Evolutionary conservation across 192 early-diverging fungal species (phyloP).

Genomic region (Ambispora gerdemannii): DNA sequence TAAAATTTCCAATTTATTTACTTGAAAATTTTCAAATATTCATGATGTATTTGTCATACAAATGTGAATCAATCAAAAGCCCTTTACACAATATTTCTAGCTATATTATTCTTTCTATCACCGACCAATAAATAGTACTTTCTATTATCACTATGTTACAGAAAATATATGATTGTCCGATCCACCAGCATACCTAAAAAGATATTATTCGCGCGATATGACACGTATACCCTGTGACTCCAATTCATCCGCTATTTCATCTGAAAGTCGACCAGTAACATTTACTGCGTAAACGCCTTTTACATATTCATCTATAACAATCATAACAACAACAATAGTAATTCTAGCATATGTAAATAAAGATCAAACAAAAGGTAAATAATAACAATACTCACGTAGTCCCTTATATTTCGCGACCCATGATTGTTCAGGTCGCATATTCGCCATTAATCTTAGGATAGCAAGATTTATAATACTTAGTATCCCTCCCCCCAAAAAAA

Average conservation of each 20-base stretch:
- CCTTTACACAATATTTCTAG: too few species aligned
- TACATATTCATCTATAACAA: conserved; percentile 46
- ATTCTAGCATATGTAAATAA: not conserved
- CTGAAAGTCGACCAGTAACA: conserved; percentile 69
- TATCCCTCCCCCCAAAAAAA: not conserved
- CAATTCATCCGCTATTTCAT: conserved; percentile 70
- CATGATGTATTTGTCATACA: too few species aligned
- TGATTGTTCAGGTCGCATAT: conserved; percentile 69
- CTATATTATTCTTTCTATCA: too few species aligned
- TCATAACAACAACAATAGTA: not conserved
- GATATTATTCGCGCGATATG: conserved; percentile 26
- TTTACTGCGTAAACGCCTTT: conserved; percentile 75
- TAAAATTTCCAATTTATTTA: too few species aligned
- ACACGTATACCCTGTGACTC: conserved; percentile 66
- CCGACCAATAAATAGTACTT: too few species aligned
- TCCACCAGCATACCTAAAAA: too few species aligned
- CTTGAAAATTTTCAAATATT: too few species aligned
- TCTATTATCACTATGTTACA: too few species aligned
- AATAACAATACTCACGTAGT: conserved; percentile 55
- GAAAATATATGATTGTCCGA: too few species aligned
- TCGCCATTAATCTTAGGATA: conserved; percentile 55
- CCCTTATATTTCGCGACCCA: conserved; percentile 78
- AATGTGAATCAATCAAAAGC: too few species aligned
- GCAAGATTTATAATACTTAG: not conserved
- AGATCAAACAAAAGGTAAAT: too few species aligned